Evolutionary conservation across 495 filamentous ascomycete species (phyloP).

Genomic region (Cryomyces antarcticus): DNA sequence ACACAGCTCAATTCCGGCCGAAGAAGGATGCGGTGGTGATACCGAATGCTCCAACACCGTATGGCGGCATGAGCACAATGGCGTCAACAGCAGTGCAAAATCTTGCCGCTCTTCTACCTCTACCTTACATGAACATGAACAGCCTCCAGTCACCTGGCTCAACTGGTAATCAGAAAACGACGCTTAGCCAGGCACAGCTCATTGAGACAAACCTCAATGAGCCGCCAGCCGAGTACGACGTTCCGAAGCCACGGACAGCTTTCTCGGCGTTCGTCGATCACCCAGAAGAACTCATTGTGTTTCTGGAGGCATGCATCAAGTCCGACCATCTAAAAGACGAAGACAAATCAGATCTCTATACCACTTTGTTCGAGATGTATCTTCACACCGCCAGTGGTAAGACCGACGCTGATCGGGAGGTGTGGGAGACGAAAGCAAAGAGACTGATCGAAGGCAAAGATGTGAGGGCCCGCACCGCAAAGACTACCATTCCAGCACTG

Average conservation of each 20-base stretch:
- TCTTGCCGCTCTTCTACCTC: conserved; percentile 57
- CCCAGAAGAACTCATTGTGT: conserved; percentile 69
- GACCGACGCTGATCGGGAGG: conserved; percentile 45
- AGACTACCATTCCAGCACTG: background rate
- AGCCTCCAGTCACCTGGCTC: conserved; percentile 12
- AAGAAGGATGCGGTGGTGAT: conserved; percentile 39
- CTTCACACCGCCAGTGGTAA: conserved; percentile 66
- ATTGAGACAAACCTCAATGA: conserved; percentile 19
- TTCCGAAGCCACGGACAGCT: conserved; percentile 69
- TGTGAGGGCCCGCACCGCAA: conserved; percentile 18
- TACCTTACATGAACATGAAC: conserved; percentile 62
- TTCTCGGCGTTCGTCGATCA: conserved; percentile 96
- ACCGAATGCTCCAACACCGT: conserved; percentile 27
- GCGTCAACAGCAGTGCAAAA: conserved; percentile 60
- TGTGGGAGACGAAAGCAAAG: conserved; percentile 85
- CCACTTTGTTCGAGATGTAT: conserved; percentile 95
- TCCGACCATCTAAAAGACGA: conserved; percentile 42
- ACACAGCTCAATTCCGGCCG: conserved; percentile 64
- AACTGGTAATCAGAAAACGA: conserved; percentile 11
- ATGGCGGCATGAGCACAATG: conserved; percentile 24
- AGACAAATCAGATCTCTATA: conserved; percentile 74
- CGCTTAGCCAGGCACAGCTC: conserved; percentile 18
- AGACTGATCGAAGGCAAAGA: conserved; percentile 55
- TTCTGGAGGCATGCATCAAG: conserved; percentile 66
- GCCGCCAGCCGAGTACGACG: conserved; percentile 29